phyloP scores from a whole-genome alignment of 106 monocot species.

The Apostasia ramifera region DNA sequence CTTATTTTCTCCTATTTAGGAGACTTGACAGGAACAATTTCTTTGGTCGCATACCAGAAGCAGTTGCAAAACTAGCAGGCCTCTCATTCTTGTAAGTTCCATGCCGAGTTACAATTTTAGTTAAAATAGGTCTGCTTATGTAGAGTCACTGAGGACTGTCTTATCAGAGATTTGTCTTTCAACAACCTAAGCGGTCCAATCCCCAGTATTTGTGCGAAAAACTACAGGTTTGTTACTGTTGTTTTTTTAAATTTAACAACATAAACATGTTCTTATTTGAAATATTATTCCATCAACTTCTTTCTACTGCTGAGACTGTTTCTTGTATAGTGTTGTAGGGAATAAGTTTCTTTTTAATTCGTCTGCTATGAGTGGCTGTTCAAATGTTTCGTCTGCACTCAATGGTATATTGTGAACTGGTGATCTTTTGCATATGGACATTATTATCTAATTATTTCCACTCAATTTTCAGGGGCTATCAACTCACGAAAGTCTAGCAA shows the following conservation, averaged over 20 bases:
- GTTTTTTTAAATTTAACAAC: too few relatives aligned
- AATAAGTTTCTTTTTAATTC: constrained; percentile 80
- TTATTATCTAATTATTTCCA: constrained; percentile 2
- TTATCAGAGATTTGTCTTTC: constrained; percentile 83
- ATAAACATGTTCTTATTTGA: neutral
- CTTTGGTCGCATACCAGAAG: constrained; percentile 73
- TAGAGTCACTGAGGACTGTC: constrained; percentile 1
- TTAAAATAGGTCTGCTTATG: neutral
- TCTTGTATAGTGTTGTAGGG: constrained; percentile 67
- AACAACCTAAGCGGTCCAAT: constrained; percentile 87
- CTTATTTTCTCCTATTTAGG: constrained; percentile 28
- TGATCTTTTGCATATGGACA: neutral
- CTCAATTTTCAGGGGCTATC: constrained; percentile 36
- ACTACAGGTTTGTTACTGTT: constrained; percentile 51
- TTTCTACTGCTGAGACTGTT: neutral
- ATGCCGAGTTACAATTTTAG: neutral
- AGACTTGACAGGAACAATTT: constrained; percentile 82
- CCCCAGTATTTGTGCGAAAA: constrained; percentile 77
- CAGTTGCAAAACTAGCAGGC: constrained; percentile 71
- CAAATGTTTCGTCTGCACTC: constrained; percentile 23
- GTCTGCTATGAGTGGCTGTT: constrained; percentile 56
- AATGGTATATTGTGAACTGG: constrained; percentile 38
- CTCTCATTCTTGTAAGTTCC: constrained; percentile 85
- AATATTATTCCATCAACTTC: neutral
- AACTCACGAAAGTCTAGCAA: constrained; percentile 17